Conservation (phyloP, 2,329 filamentous ascomycete genomes). For the Fusarium sambucinum region DNA sequence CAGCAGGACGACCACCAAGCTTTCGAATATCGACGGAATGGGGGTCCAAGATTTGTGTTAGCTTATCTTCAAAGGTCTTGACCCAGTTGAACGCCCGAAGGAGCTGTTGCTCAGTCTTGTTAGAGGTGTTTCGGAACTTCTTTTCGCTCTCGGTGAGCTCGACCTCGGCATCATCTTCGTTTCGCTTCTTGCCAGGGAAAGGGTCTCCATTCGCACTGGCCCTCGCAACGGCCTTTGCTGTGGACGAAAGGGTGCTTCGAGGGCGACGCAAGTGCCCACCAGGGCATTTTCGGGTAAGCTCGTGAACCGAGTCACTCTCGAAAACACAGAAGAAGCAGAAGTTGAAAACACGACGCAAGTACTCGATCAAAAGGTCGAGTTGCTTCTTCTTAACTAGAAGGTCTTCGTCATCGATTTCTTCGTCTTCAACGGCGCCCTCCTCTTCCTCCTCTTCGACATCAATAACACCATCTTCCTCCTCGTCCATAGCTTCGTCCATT, state of each 20-base stretch:
- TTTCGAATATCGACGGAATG: conserved; percentile 89
- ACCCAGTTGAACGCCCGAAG: conserved; percentile 99
- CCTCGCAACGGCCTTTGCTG: conserved; percentile 85
- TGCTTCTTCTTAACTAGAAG: conserved; percentile 95
- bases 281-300: conserved; percentile 94
- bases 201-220: conserved; percentile 86
- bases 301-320: conserved; percentile 96
- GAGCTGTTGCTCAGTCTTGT: conserved; percentile 89
- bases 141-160: conserved; percentile 69
- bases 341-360: conserved; percentile 94
- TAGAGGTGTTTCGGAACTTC: conserved; percentile 75
- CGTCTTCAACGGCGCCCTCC: conserved; percentile 81
- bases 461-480: conserved; percentile 73
- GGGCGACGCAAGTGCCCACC: conserved; percentile 96
- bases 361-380: conserved; percentile 94
- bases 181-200: conserved; percentile 86
- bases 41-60: conserved; percentile 91
- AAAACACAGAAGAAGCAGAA: conserved; percentile 99
- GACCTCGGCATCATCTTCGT: conserved; percentile 71
- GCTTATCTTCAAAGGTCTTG: conserved; percentile 97
- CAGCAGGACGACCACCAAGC: conserved; percentile 86
- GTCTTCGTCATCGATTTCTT: conserved; percentile 92
- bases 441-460: conserved; percentile 81
- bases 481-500: conserved; percentile 72
- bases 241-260: conserved; percentile 82